Evolutionary conservation across 129 eudicot species (phyloP).

Genomic region (Erigeron canadensis): DNA sequence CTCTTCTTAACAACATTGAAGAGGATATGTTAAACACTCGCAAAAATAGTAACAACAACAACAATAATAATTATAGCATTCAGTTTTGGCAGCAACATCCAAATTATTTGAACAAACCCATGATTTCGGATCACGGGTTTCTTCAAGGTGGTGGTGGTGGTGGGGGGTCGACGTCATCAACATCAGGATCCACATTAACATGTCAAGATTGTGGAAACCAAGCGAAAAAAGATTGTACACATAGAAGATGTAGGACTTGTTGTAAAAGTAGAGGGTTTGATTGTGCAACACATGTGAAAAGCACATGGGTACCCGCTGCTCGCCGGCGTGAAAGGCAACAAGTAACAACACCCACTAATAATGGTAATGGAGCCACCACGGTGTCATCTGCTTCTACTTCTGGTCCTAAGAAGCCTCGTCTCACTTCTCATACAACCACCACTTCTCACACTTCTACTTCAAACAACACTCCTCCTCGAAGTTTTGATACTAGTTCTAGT

Average conservation of each 20-base stretch:
- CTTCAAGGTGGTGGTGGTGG: conserved; percentile 29
- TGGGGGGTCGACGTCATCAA: conserved; percentile 43
- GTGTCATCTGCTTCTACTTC: conserved; percentile 82
- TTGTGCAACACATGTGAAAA: conserved; percentile 83
- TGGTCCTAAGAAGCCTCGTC: conserved; percentile 70
- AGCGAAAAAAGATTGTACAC: conserved; percentile 83
- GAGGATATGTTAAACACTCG: conserved; percentile 24
- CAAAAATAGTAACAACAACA: background rate
- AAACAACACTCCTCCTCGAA: conserved; percentile 85
- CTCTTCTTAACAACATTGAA: conserved; percentile 30
- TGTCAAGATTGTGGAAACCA: conserved; percentile 94
- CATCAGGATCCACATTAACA: conserved; percentile 46
- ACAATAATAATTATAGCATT: conserved; percentile 23
- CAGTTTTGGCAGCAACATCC: conserved; percentile 56
- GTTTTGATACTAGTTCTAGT: conserved; percentile 76
- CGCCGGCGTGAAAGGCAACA: conserved; percentile 84
- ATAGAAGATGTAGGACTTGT: conserved; percentile 88
- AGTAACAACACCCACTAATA: conserved; percentile 25
- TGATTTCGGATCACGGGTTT: conserved; percentile 35
- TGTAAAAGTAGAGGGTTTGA: conserved; percentile 88
- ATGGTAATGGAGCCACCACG: conserved; percentile 33
- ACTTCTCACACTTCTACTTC: conserved; percentile 88
- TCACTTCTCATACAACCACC: conserved; percentile 67
- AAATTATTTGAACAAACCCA: conserved; percentile 43
- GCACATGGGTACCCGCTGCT: conserved; percentile 98